Evolutionary conservation across 371 early-diverging fungal genomes (phyloP).

Genomic region (Thermomucor indicae-seudaticae): DNA sequence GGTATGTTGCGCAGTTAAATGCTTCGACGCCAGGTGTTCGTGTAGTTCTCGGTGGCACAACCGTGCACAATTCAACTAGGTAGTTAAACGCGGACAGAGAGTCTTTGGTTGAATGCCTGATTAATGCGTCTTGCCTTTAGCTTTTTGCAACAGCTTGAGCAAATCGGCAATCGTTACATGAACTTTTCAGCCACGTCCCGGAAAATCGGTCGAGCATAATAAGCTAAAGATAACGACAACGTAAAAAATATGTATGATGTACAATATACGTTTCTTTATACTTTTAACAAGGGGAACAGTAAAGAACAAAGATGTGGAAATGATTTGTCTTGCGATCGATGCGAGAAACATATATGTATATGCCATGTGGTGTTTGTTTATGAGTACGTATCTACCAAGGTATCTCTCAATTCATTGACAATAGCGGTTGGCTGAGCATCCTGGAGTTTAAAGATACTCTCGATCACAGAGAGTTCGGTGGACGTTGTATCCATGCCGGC

Average conservation of each 20-base stretch:
- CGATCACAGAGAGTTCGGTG: slow-evolving; percentile 98
- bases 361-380: slow-evolving; percentile 32
- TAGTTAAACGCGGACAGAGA: slow-evolving; percentile 10
- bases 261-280: slow-evolving; percentile 1
- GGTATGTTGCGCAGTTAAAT: slow-evolving; percentile 78
- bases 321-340: not conserved
- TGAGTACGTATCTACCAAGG: slow-evolving; percentile 86
- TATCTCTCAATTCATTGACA: slow-evolving; percentile 91
- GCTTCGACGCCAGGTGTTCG: slow-evolving; percentile 71
- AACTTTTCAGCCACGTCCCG: slow-evolving; percentile 3
- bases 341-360: not conserved
- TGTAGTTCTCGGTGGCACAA: slow-evolving; percentile 87
- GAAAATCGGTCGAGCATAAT: slow-evolving; percentile 2
- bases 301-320: not conserved
- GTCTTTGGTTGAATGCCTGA: not conserved
- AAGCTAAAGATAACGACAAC: no score
- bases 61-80: slow-evolving; percentile 74
- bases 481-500: slow-evolving; percentile 97
- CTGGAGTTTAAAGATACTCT: slow-evolving; percentile 97
- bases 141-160: slow-evolving; percentile 16
- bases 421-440: slow-evolving; percentile 88
- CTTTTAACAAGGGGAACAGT: not conserved
- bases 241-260: not conserved
- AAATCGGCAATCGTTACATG: slow-evolving; percentile 7
- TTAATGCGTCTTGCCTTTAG: not conserved